These are phyloP conservation scores for Camptophora hylomeconis DNA, from an alignment of 2,329 filamentous ascomycete genomes.

Conservation along the genomic window DNA sequence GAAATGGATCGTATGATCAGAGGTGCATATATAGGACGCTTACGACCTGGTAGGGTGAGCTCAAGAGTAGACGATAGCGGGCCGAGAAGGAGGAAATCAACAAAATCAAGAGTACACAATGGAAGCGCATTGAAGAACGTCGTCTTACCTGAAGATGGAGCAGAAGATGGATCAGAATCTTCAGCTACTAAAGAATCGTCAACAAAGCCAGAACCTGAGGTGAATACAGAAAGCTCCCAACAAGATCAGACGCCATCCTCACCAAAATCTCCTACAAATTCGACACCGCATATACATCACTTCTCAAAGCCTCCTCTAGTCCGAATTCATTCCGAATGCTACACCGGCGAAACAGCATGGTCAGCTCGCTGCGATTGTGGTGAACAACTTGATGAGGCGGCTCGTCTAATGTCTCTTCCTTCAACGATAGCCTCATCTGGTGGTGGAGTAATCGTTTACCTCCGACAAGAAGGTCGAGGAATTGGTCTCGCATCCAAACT, in stretches of 20 bases:
- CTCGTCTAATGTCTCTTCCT: slow-evolving; percentile 73
- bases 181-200: slow-evolving; percentile 1
- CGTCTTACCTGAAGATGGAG: slow-evolving; percentile 10
- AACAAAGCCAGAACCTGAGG: neutral
- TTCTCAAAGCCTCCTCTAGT: slow-evolving; percentile 53
- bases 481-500: slow-evolving; percentile 92
- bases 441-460: slow-evolving; percentile 87
- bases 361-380: slow-evolving; percentile 95
- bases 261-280: slow-evolving; percentile 3
- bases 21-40: slow-evolving; percentile 77
- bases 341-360: slow-evolving; percentile 97
- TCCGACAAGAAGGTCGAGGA: slow-evolving; percentile 88
- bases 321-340: slow-evolving; percentile 94
- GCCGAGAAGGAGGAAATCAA: slow-evolving; percentile 1
- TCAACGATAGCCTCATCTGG: slow-evolving; percentile 37
- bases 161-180: slow-evolving; percentile 1
- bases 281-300: neutral
- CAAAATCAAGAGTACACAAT: slow-evolving; percentile 1
- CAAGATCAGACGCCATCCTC: neutral
- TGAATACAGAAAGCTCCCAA: neutral
- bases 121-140: slow-evolving; percentile 18
- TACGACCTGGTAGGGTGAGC: slow-evolving; percentile 73
- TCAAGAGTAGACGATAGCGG: slow-evolving; percentile 45
- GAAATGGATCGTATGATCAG: slow-evolving; percentile 66
- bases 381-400: slow-evolving; percentile 93